Evolutionary conservation across 805 yeast genomes (phyloP), one percentile per base, ranked within the genome.

Genomic region (Wickerhamiella spandovensis): DNA sequence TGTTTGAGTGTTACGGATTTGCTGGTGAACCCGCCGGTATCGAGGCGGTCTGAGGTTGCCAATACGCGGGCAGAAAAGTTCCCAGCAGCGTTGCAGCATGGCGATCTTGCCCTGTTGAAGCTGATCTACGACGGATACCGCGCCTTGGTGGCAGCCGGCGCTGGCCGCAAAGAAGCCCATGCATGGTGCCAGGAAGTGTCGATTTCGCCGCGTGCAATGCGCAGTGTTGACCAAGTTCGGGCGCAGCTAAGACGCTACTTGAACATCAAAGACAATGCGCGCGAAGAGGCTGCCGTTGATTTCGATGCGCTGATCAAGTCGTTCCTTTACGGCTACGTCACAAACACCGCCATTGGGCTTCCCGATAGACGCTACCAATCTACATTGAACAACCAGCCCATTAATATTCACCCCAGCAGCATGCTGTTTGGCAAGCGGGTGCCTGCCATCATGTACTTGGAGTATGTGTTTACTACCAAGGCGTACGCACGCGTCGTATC

Each of bases 301-400:
- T 72, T 77, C 30, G 74, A 81, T 17, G 59, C 69, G 2, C 72
- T 90, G 8, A 68, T 90, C 50, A 84, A 85, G 63, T 77, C 95
- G 23, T 92, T 92, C 65, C 67, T 92, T 39, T 72, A 73, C 38
- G 98, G 99, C 0, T 90, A 75, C 58, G 75, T 86, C n/a, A 74
- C 82, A 46, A 89, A 90, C 64, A 81, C 95, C 0, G 98, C 98
- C 0, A 77, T 92, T 18, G 95, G 96, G 10, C 78, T 85, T 79
- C 95, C 97, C 0, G 97, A 92, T 64, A 74, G 97, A 60, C 83
- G 95, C 3, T 92, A 82, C 68, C 73, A 94, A 61, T 88, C 97
- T 0, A 82, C 88, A 6, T 70, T 82, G 25, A 59, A 56, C 38
- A 95, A 95, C 23, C 96, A 87, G 64, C 71, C 85, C 30, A 78